These are phyloP conservation scores for Populus deltoides DNA, from an alignment of 345 rosid genomes.

Conservation along the genomic window DNA sequence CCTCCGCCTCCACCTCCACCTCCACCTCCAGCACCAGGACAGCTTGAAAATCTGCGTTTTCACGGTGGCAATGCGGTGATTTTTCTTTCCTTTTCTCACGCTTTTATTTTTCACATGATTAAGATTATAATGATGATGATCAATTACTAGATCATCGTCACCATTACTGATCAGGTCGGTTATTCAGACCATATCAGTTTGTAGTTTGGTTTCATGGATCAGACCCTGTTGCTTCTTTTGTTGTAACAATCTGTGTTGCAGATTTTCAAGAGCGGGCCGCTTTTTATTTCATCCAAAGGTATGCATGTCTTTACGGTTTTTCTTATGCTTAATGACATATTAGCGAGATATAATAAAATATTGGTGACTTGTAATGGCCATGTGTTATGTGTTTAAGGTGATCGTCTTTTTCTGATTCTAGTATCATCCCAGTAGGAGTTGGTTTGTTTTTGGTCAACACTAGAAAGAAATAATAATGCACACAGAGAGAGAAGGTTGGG, in stretches of 20 bases:
- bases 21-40: slow-evolving; percentile 16
- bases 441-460: background rate
- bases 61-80: slow-evolving; percentile 13
- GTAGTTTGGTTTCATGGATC: background rate
- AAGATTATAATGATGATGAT: background rate
- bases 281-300: slow-evolving; percentile 28
- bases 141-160: background rate
- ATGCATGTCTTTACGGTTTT: background rate
- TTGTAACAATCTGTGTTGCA: background rate
- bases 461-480: background rate
- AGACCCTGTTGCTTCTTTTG: background rate
- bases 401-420: background rate
- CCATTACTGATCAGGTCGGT: background rate
- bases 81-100: no score
- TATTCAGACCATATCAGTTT: background rate
- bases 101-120: background rate
- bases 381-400: background rate
- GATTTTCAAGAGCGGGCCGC: slow-evolving; percentile 31
- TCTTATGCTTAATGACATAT: background rate
- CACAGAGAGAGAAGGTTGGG: slow-evolving; percentile 2
- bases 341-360: background rate
- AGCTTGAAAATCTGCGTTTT: slow-evolving; percentile 4
- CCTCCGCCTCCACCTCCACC: slow-evolving; percentile 10
- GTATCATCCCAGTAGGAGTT: background rate
- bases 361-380: background rate